phyloP scores from a whole-genome alignment of 306 rosid species.

The Castanopsis chinensis region DNA sequence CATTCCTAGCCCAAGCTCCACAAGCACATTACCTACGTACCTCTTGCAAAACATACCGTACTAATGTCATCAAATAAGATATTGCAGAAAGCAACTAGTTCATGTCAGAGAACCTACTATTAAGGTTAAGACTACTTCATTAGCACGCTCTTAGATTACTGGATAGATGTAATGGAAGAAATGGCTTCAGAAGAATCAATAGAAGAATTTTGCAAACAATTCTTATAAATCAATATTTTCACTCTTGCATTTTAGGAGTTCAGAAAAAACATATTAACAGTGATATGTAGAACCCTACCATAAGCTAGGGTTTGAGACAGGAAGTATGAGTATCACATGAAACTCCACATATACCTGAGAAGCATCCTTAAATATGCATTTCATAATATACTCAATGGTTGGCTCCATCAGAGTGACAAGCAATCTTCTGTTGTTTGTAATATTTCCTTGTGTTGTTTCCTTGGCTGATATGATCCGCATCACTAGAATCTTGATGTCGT shows the following conservation, averaged over 20 bases:
- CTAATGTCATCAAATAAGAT: slow-evolving; percentile 1
- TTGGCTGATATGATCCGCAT: slow-evolving; percentile 41
- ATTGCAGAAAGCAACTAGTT: neutral
- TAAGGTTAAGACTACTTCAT: slow-evolving; percentile 14
- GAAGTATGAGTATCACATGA: slow-evolving; percentile 4
- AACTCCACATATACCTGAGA: slow-evolving; percentile 62
- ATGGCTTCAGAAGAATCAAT: neutral
- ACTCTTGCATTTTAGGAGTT: neutral
- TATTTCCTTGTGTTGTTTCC: slow-evolving; percentile 35
- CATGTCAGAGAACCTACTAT: neutral
- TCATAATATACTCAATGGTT: slow-evolving; percentile 74
- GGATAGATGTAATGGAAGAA: slow-evolving; percentile 9
- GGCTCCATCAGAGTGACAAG: slow-evolving; percentile 76
- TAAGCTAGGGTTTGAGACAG: slow-evolving; percentile 4
- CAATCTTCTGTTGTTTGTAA: slow-evolving; percentile 40
- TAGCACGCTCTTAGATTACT: neutral
- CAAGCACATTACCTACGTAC: slow-evolving; percentile 46
- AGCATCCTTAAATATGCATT: slow-evolving; percentile 58
- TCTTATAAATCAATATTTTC: neutral
- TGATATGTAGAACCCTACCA: slow-evolving; percentile 16
- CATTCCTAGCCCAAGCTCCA: slow-evolving; percentile 68
- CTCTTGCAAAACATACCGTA: slow-evolving; percentile 38
- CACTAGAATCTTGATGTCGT: slow-evolving; percentile 59
- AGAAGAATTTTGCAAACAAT: neutral
- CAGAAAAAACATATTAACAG: slow-evolving; percentile 4